A percentile compares a stretch with the other conserved stretches of the same genome.
Evolutionary conservation across 1,139 yeast species (phyloP).

Genomic region (Wickerhamomyces sp.): DNA sequence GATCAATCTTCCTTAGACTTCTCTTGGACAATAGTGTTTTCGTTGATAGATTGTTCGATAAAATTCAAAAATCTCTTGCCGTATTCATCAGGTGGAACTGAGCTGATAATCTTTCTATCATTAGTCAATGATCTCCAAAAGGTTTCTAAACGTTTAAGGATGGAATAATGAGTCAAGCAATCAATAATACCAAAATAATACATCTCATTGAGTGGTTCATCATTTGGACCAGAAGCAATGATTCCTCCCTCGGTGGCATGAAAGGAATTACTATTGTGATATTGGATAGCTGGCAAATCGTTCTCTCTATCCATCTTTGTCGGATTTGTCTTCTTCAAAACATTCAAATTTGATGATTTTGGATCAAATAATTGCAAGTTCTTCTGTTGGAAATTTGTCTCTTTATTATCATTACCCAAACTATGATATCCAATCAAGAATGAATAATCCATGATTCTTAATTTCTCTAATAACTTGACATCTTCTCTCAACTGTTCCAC

Average conservation of each 20-base stretch:
- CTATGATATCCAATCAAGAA: conserved; percentile 85
- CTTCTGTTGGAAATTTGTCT: conserved; percentile 22
- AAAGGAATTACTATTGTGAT: conserved; percentile 51
- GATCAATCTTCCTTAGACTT: conserved; percentile 8
- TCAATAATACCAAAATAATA: conserved; percentile 94
- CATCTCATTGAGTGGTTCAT: conserved; percentile 57
- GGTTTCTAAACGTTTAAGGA: conserved; percentile 77
- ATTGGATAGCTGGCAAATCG: conserved; percentile 40
- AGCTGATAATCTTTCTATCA: conserved; percentile 68
- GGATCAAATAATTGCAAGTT: conserved; percentile 44
- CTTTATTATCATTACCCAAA: conserved; percentile 50
- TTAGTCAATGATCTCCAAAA: conserved; percentile 76
- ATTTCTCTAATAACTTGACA: conserved; percentile 60
- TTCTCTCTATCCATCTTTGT: conserved; percentile 34
- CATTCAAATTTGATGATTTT: conserved; percentile 29
- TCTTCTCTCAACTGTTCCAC: conserved; percentile 70
- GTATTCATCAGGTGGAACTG: conserved; percentile 86
- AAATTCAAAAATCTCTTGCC: conserved; percentile 81
- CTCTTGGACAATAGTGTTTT: conserved; percentile 13
- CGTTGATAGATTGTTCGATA: conserved; percentile 32
- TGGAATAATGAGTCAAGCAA: conserved; percentile 81
- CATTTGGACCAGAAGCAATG: conserved; percentile 63
- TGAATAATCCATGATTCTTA: conserved; percentile 95
- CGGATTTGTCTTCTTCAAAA: conserved; percentile 44
- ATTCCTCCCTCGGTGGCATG: conserved; percentile 88